Evolutionary conservation across 2,329 filamentous ascomycete species (phyloP), one percentile per base, ranked within the genome.

Genomic region (Sporothrix mexicana): DNA sequence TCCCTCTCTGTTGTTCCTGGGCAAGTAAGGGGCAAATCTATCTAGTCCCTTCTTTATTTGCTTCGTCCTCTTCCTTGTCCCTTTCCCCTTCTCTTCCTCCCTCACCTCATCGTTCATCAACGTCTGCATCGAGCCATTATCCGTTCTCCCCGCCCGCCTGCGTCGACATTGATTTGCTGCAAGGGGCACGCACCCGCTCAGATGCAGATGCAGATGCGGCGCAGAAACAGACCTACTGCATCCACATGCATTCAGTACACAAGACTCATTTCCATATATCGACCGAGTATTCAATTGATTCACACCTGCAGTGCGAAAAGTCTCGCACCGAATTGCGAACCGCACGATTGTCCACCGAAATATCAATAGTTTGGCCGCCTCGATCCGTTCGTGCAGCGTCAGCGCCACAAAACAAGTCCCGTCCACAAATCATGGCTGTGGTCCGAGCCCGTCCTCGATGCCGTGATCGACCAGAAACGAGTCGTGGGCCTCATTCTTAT

Each of bases 141-240:
- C 23, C 43, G 15, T 41, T 10, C 23, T 36, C 53, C 51, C 25
- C 53, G 25, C 25, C 53, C 51, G 41, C 36, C 47, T 43, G 70
- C 70, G 49, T 59, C 57, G 13, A 23, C 57, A 62, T 17, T 69
- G 45, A 72, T 69, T 55, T 72, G 53, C 71, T 72, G 71, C 71
- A 72, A 69, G 66, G 71, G 66, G 71, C 66, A 15, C 15, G 66
- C 66, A 23, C 45, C 45, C 47, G 66, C 66, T 51, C 64, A 53
- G 47, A 55, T 68, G 66, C 66, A 68, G 71, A 36, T 36, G 30
- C 30, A 36, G 30, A 36, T 36, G 30, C 30, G 7, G 30, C 41
- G 20, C 51, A 23, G 71, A 69, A 72, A 69, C 71, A 25, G 51
- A 57, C 17, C 30, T 69, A 57, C 49, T 45, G 66, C 47, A 68